Conservation (phyloP, 345 rosid genomes). For the Rhodamnia rubescens region DNA sequence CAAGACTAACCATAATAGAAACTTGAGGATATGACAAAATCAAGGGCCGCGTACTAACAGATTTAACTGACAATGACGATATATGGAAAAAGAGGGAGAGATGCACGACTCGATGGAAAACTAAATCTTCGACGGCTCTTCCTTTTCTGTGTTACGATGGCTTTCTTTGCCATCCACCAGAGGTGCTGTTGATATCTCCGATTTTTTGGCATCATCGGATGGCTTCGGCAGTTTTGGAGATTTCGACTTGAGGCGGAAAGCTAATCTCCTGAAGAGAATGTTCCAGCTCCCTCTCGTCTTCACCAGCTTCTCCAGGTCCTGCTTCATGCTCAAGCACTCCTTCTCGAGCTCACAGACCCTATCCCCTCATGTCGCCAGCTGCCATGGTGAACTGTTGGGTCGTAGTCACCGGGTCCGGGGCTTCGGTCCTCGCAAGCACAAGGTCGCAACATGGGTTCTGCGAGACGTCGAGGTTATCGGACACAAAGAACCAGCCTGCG, state of each 20-base stretch:
- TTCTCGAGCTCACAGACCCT: slow-evolving; percentile 71
- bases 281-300: slow-evolving; percentile 59
- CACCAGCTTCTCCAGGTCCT: slow-evolving; percentile 58
- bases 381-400: slow-evolving; percentile 5
- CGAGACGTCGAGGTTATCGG: slow-evolving; percentile 42
- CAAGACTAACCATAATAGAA: neutral
- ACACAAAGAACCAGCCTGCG: slow-evolving; percentile 54
- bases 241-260: slow-evolving; percentile 23
- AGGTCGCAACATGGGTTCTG: slow-evolving; percentile 29
- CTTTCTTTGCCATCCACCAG: slow-evolving; percentile 7
- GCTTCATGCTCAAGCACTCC: slow-evolving; percentile 68
- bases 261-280: slow-evolving; percentile 36
- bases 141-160: neutral
- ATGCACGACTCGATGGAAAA: neutral
- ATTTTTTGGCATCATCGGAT: neutral
- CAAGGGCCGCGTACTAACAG: neutral
- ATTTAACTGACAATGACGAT: neutral
- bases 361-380: slow-evolving; percentile 45
- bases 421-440: slow-evolving; percentile 25
- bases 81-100: neutral
- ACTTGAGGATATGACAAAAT: neutral
- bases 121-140: slow-evolving; percentile 1
- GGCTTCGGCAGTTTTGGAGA: slow-evolving; percentile 7
- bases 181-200: slow-evolving; percentile 3
- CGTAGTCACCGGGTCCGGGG: neutral